Percentiles rank a stretch among this genome's conserved stretches.
Conservation (phyloP, 2,329 filamentous ascomycete species). For the Dactylellina leptospora region DNA sequence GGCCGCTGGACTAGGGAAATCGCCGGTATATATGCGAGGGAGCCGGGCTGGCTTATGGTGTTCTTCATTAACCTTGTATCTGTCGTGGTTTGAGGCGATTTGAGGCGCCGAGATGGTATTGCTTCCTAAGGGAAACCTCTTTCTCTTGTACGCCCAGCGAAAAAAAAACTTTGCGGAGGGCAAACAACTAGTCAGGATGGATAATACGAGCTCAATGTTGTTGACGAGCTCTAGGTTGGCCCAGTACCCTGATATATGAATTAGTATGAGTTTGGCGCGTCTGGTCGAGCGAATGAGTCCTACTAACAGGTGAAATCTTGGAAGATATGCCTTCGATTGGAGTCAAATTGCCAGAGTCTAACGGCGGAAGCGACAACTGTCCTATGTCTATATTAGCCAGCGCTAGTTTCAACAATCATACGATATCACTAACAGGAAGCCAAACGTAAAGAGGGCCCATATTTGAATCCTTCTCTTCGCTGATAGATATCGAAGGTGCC, state of each 20-base stretch:
- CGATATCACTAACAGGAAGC: conserved; percentile 7
- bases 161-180: conserved; percentile 5
- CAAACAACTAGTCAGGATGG: conserved; percentile 5
- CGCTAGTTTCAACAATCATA: no score
- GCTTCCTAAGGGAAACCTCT: not conserved
- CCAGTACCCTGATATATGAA: conserved; percentile 9
- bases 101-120: no score
- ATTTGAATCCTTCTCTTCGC: not conserved
- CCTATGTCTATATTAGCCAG: not conserved
- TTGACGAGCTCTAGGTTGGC: conserved; percentile 9
- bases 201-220: conserved; percentile 5
- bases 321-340: not conserved
- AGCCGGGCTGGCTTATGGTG: not conserved
- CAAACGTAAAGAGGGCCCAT: not conserved
- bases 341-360: conserved; percentile 10
- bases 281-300: not conserved
- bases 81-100: no score
- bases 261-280: not conserved
- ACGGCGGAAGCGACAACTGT: not conserved
- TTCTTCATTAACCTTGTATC: no score
- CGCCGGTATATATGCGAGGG: not conserved
- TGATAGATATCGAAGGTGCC: conserved; percentile 3
- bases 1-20: not conserved
- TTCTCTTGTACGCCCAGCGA: not conserved
- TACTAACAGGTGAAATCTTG: conserved; percentile 6